A percentile compares a stretch with the other conserved stretches of the same genome.
Evolutionary conservation across 768 basidiomycete genomes (phyloP).

Genomic region (Agrocybe pediades): DNA sequence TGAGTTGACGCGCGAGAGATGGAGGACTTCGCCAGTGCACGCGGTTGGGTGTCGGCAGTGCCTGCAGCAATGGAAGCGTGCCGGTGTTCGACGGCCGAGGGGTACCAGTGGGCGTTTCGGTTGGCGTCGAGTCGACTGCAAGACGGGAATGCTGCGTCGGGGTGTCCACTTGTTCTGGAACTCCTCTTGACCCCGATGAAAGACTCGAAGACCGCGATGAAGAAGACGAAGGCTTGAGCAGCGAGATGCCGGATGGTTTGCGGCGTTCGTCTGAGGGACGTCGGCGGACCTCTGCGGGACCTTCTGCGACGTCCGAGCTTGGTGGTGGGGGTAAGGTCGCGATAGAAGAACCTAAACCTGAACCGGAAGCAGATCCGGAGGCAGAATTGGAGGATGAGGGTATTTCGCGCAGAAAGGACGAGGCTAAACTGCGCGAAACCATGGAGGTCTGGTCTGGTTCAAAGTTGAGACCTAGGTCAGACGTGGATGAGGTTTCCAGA

Average conservation of each 20-base stretch:
- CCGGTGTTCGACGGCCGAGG: constrained; percentile 12
- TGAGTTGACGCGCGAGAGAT: constrained; percentile 18
- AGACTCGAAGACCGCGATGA: constrained; percentile 25
- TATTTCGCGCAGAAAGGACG: constrained; percentile 19
- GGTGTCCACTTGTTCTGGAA: not conserved
- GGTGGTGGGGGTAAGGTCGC: constrained; percentile 14
- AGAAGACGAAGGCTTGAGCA: constrained; percentile 27
- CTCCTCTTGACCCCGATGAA: constrained; percentile 9
- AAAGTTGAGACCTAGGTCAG: constrained; percentile 15
- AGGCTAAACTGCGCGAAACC: constrained; percentile 17
- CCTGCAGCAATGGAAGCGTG: constrained; percentile 7
- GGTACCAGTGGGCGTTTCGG: constrained; percentile 26
- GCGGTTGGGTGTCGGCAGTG: constrained; percentile 11
- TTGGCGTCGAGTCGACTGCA: constrained; percentile 22
- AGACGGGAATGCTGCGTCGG: not conserved
- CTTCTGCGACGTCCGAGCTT: constrained; percentile 3
- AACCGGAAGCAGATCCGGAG: constrained; percentile 5
- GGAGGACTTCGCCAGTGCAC: constrained; percentile 28
- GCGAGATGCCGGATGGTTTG: constrained; percentile 39
- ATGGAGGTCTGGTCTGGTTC: constrained; percentile 18
- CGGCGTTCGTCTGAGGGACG: constrained; percentile 8
- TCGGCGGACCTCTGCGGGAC: not conserved
- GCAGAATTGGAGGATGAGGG: constrained; percentile 14
- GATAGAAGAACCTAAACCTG: constrained; percentile 19
- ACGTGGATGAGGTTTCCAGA: constrained; percentile 14